phyloP scores from a whole-genome alignment of 306 rosid genomes.

The Bauhinia variegata region DNA sequence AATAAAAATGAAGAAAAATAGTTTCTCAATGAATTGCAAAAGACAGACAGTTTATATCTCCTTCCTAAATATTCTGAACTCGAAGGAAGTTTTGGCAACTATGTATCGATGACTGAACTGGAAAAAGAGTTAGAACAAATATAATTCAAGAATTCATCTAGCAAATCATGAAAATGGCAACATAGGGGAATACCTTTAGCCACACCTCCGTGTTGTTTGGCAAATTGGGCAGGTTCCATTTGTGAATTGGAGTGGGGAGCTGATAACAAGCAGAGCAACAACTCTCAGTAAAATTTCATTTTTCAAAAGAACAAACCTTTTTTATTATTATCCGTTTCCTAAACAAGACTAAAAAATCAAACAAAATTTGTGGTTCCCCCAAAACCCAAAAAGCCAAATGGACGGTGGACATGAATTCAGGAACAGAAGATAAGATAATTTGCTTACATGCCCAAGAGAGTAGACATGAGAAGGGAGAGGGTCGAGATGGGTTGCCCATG shows the following conservation, averaged over 20 bases:
- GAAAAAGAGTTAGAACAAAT: neutral
- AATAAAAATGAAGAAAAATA: too few species aligned
- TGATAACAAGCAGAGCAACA: slow-evolving; percentile 32
- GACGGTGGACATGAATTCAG: neutral
- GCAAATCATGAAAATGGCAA: neutral
- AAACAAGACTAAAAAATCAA: neutral
- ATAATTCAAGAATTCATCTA: neutral
- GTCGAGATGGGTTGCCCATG: slow-evolving; percentile 82
- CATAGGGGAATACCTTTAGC: slow-evolving; percentile 60
- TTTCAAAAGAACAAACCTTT: neutral
- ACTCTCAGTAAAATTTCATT: slow-evolving; percentile 10
- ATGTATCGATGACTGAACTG: neutral
- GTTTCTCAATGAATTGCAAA: neutral
- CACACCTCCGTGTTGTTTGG: slow-evolving; percentile 77
- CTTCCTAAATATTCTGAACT: neutral
- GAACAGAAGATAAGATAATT: neutral
- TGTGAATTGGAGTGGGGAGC: slow-evolving; percentile 95
- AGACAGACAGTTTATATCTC: neutral
- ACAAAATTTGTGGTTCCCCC: neutral
- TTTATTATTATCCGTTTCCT: neutral
- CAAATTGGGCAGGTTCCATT: slow-evolving; percentile 90
- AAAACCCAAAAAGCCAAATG: neutral
- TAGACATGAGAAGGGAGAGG: slow-evolving; percentile 71
- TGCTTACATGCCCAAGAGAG: slow-evolving; percentile 75
- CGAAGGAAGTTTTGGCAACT: neutral